Evolutionary conservation across 345 rosid species (phyloP).

Genomic region (Populus euphratica): DNA sequence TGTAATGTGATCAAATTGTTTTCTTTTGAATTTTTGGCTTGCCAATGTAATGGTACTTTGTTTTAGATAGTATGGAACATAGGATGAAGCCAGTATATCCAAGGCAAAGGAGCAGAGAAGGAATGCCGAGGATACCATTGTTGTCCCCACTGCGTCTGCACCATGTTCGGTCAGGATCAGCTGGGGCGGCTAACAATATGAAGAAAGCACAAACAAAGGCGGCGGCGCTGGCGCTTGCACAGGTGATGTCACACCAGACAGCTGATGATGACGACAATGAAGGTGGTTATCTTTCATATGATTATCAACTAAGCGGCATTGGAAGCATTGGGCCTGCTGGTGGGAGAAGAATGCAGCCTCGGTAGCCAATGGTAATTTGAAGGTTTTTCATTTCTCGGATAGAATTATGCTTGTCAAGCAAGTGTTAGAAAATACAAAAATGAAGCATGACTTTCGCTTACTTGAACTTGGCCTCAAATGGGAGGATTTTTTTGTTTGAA

Average conservation of each 20-base stretch:
- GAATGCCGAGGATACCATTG: slow-evolving; percentile 36
- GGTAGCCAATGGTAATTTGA: slow-evolving; percentile 53
- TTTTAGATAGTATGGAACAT: slow-evolving; percentile 42
- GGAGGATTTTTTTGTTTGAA: not conserved
- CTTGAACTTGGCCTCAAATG: not conserved
- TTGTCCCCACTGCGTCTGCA: slow-evolving; percentile 40
- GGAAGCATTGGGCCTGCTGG: slow-evolving; percentile 59
- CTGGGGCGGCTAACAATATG: slow-evolving; percentile 24
- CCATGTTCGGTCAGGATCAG: slow-evolving; percentile 67
- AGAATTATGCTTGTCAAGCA: not conserved
- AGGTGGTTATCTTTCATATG: slow-evolving; percentile 47
- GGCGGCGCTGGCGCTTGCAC: slow-evolving; percentile 81
- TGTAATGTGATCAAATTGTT: not conserved
- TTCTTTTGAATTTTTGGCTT: too few species aligned
- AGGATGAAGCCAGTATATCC: slow-evolving; percentile 38
- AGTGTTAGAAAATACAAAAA: not conserved
- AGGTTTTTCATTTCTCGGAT: not conserved
- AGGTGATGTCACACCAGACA: slow-evolving; percentile 60
- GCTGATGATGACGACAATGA: slow-evolving; percentile 37
- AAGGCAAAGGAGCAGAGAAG: slow-evolving; percentile 46
- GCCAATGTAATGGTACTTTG: not conserved
- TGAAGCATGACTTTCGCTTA: not conserved
- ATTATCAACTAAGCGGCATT: slow-evolving; percentile 25
- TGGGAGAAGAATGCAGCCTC: slow-evolving; percentile 45
- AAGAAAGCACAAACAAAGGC: slow-evolving; percentile 89